Conservation (phyloP, 257 asterid species). For the Jasminum sambac region DNA sequence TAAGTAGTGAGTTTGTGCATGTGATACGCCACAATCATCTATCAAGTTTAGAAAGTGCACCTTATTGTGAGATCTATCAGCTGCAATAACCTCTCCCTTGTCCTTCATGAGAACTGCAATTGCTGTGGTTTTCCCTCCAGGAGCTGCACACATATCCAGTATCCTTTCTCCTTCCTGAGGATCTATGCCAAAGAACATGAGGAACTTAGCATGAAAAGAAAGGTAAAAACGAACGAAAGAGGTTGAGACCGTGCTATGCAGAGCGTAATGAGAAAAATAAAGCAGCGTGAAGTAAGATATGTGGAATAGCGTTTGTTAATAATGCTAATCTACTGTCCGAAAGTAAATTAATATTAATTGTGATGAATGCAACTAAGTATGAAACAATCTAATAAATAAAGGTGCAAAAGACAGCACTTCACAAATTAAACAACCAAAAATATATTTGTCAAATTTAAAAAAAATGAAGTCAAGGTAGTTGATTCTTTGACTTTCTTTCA, state of each 20-base stretch:
- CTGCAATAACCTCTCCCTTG: constrained; percentile 85
- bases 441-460: background rate
- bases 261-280: background rate
- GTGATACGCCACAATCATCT: constrained; percentile 35
- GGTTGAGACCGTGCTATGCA: background rate
- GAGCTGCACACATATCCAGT: constrained; percentile 99
- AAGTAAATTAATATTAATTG: background rate
- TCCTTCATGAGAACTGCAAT: constrained; percentile 96
- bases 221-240: background rate
- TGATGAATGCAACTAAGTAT: background rate
- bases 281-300: background rate
- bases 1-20: background rate
- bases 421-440: background rate
- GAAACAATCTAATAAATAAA: background rate
- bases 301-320: background rate
- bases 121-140: constrained; percentile 97
- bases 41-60: constrained; percentile 71
- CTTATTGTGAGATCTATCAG: constrained; percentile 98
- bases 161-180: constrained; percentile 91
- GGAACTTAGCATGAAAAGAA: constrained; percentile 20
- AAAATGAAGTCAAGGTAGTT: background rate
- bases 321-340: background rate
- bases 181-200: constrained; percentile 43
- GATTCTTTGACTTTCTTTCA: background rate
- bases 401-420: background rate